A percentile compares a stretch with the other conserved stretches of the same genome.
These are phyloP conservation scores for Cystobasidium slooffiae DNA, from an alignment of 1,284 basidiomycete genomes.

Conservation along the genomic window DNA sequence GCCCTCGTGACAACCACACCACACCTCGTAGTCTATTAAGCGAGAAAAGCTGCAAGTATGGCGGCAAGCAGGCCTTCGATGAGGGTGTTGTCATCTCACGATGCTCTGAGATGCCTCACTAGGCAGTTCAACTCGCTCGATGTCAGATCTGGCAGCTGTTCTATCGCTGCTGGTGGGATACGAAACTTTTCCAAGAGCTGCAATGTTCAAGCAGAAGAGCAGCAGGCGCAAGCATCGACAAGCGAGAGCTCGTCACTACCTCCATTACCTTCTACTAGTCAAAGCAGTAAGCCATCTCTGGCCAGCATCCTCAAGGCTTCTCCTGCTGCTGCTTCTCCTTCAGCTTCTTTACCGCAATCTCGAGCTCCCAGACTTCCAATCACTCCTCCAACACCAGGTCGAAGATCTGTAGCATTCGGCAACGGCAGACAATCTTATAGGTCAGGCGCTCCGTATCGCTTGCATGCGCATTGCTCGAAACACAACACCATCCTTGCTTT, in stretches of 20 bases:
- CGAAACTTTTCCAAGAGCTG: conserved; percentile 23
- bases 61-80: not conserved
- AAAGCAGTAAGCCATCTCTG: not conserved
- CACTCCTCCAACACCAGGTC: not conserved
- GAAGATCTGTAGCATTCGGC: not conserved
- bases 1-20: no score
- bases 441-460: conserved; percentile 50
- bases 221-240: not conserved
- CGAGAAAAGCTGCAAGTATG: not conserved
- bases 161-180: not conserved
- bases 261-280: not conserved
- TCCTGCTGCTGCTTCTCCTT: not conserved
- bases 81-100: not conserved
- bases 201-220: not conserved
- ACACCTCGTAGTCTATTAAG: no score
- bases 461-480: conserved; percentile 57
- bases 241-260: not conserved
- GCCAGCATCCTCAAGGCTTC: not conserved
- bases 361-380: not conserved
- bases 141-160: not conserved
- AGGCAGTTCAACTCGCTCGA: conserved; percentile 10
- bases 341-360: conserved; percentile 11
- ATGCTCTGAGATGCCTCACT: conserved; percentile 3
- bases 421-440: not conserved
- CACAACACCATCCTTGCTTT: conserved; percentile 60